A percentile compares a stretch with the other conserved stretches of the same genome.
phyloP scores from a whole-genome alignment of 2,329 filamentous ascomycete species.

The Sporothrix phasma region DNA sequence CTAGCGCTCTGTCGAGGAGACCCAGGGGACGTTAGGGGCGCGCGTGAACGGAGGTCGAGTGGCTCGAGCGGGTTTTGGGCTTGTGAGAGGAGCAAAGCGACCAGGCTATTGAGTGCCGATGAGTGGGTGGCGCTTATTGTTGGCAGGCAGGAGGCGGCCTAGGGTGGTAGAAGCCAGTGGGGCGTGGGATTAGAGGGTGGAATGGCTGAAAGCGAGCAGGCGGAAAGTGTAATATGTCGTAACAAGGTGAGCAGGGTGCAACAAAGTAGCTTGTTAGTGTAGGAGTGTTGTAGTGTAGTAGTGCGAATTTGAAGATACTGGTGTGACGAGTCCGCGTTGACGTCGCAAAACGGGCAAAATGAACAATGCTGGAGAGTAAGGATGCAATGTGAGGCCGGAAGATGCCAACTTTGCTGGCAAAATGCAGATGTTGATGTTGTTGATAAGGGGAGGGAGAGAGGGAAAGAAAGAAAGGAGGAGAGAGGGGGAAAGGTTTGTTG shows the following conservation, averaged over 20 bases:
- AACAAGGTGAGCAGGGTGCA: neutral
- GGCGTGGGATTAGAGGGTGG: conserved; percentile 3
- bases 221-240: no score
- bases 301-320: no score
- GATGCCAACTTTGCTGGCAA: neutral
- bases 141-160: conserved; percentile 6
- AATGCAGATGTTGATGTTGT: neutral
- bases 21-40: neutral
- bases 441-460: neutral
- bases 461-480: neutral
- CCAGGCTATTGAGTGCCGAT: neutral
- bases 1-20: conserved; percentile 1
- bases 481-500: neutral
- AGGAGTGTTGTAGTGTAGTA: neutral
- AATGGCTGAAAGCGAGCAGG: neutral
- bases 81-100: neutral
- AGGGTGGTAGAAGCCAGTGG: neutral
- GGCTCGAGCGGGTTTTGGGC: neutral
- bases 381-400: neutral
- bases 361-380: neutral
- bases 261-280: neutral
- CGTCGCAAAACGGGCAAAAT: neutral
- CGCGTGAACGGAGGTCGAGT: neutral
- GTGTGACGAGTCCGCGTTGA: neutral
- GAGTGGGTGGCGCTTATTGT: conserved; percentile 13